phyloP scores from a whole-genome alignment of 176 grass and related monocot genomes.

The Panicum miliaceum region DNA sequence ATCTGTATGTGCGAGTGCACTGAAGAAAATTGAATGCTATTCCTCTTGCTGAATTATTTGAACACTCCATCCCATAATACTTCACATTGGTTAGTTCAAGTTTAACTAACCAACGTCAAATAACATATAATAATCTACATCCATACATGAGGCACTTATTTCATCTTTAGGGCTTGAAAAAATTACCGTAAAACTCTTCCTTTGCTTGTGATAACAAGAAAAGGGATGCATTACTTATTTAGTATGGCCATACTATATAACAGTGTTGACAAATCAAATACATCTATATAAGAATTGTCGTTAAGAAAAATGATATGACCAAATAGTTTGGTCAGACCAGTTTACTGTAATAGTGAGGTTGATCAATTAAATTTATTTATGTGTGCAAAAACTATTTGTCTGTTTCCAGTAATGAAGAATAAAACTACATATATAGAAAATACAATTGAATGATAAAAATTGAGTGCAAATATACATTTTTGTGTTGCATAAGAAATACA shows the following conservation, averaged over 20 bases:
- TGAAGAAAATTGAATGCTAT: background rate
- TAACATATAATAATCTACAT: background rate
- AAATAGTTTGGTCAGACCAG: background rate
- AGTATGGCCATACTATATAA: background rate
- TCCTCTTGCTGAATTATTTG: background rate
- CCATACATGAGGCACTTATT: background rate
- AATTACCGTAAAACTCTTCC: background rate
- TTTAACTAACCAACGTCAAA: no score
- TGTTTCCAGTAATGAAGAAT: background rate
- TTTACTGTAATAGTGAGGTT: background rate
- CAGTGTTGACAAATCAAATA: background rate
- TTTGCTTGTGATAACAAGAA: background rate
- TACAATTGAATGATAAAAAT: background rate
- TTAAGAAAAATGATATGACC: background rate
- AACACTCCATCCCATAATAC: background rate
- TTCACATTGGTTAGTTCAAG: no score
- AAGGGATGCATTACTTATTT: background rate
- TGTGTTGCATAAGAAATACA: background rate
- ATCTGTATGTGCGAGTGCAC: background rate
- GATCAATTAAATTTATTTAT: background rate
- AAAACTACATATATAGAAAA: background rate
- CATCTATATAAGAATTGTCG: background rate
- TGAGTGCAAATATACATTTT: background rate
- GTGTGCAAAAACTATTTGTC: background rate
- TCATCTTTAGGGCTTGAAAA: background rate